Evolutionary conservation across 768 basidiomycete species (phyloP).

Genomic region (Boletus pseudo-olivaceus): DNA sequence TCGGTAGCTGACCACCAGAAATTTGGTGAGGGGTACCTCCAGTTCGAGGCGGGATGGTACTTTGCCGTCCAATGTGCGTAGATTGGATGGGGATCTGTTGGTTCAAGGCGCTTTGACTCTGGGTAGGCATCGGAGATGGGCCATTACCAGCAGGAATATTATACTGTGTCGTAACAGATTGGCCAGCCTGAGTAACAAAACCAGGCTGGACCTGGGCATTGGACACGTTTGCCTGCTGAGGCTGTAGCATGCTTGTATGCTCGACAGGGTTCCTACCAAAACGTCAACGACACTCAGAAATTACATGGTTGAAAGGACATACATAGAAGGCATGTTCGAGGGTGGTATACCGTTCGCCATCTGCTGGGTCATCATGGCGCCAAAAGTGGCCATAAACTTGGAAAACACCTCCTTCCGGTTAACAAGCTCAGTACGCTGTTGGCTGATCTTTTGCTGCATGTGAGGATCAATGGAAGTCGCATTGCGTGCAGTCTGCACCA

Average conservation of each 20-base stretch:
- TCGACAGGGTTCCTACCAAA: slow-evolving; percentile 17
- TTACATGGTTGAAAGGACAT: slow-evolving; percentile 11
- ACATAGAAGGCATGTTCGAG: slow-evolving; percentile 33
- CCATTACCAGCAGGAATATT: slow-evolving; percentile 16
- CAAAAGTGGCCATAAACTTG: slow-evolving; percentile 34
- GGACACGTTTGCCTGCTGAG: slow-evolving; percentile 13
- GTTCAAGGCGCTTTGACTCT: slow-evolving; percentile 14
- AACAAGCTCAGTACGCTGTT: slow-evolving; percentile 21
- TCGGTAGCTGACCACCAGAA: slow-evolving; percentile 26
- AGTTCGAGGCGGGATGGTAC: slow-evolving; percentile 36
- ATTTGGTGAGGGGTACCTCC: slow-evolving; percentile 39
- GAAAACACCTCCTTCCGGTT: slow-evolving; percentile 38
- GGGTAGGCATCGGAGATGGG: slow-evolving; percentile 21
- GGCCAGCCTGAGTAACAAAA: slow-evolving; percentile 17
- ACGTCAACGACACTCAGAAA: slow-evolving; percentile 3
- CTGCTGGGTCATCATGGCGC: slow-evolving; percentile 24
- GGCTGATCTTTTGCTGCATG: slow-evolving; percentile 14
- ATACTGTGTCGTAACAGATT: slow-evolving; percentile 14
- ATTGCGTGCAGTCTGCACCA: slow-evolving; percentile 10
- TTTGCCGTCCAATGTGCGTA: slow-evolving; percentile 28
- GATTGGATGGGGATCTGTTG: slow-evolving; percentile 34
- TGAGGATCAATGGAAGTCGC: slow-evolving; percentile 16
- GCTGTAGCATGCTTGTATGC: slow-evolving; percentile 17
- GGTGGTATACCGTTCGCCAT: slow-evolving; percentile 22
- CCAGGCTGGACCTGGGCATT: slow-evolving; percentile 20